Percentiles rank a stretch among this genome's conserved stretches.
phyloP scores from a whole-genome alignment of 2,329 filamentous ascomycete genomes.

The Phyllosticta citribraziliensis region DNA sequence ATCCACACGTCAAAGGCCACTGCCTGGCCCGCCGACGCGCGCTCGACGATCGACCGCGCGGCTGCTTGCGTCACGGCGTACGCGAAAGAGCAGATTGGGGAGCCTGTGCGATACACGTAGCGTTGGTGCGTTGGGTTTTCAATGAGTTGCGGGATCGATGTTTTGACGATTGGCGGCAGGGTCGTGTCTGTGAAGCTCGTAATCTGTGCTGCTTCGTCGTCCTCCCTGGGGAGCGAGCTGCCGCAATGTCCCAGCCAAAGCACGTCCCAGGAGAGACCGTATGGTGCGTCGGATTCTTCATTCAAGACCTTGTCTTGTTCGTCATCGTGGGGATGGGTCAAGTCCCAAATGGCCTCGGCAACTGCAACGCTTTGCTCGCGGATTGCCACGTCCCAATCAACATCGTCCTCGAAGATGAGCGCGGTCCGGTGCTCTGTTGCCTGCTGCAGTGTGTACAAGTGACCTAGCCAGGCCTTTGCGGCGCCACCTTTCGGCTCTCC shows the following conservation, averaged over 20 bases:
- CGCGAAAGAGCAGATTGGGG: conserved; percentile 8
- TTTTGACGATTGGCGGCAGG: background rate
- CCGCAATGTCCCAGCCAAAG: conserved; percentile 28
- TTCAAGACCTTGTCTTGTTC: background rate
- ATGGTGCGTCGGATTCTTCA: conserved; percentile 13
- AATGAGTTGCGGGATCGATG: background rate
- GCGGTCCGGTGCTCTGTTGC: conserved; percentile 6
- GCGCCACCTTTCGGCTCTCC: background rate
- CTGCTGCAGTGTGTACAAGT: conserved; percentile 5
- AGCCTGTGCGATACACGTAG: background rate
- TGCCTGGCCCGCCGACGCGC: background rate
- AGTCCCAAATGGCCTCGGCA: conserved; percentile 11
- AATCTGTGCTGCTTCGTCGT: background rate
- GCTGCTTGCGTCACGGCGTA: conserved; percentile 5
- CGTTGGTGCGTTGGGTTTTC: background rate
- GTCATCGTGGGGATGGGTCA: background rate
- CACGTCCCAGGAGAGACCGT: conserved; percentile 28
- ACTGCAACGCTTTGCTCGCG: conserved; percentile 13
- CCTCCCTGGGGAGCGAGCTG: background rate
- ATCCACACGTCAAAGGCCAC: conserved; percentile 8
- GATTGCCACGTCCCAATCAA: conserved; percentile 15
- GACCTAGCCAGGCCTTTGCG: conserved; percentile 5
- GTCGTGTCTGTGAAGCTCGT: conserved; percentile 5
- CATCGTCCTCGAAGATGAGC: conserved; percentile 15
- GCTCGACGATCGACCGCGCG: background rate